Evolutionary conservation across 2,329 filamentous ascomycete species (phyloP), one percentile per base, ranked within the genome.

Genomic region (Colletotrichum gigasporum): DNA sequence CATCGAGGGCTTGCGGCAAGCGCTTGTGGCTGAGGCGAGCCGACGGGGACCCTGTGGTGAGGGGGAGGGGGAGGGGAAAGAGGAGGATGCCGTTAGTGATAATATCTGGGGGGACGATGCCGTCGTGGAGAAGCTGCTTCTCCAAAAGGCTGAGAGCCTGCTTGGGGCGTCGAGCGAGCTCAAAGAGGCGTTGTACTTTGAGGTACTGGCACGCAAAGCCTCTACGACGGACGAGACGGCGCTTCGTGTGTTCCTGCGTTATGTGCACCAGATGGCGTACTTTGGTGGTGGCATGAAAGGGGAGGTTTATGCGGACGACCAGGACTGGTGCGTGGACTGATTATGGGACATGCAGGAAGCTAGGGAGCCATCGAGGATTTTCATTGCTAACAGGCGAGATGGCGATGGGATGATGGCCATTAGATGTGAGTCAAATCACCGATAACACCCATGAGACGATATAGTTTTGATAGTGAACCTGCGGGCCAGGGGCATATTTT

Each of bases 271-370:
- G 6, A 45, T 60, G 35, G 54, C 60, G 16, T 47, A 41, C 2
- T 53, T 30, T 47, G 60, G 59, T 6, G 58, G 42, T 5, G 30
- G 45, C 30, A 35, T 51, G 16, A 22, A 14, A 2, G 30, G 39
- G 11, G 45, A 53, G 16, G 1, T 35, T 5, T 59, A 24, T 34
- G 10, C n/a, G 3, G 41, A 54, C 3, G 32, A 61, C 10, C 18
- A 48, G 9, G 26, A 53, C 24, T 42, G 39, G 48, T 48, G 41
- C 18, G 55, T 48, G 32, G 48, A 62, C n/a, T 64, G 14, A 47
- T 18, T 14, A n/a, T n/a, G n/a, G 22, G 42, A 11, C 22, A n/a
- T 28, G 5, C 30, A 34, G 12, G 30, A n/a, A n/a, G n/a, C n/a
- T n/a, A n/a, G n/a, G n/a, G n/a, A n/a, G n/a, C n/a, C n/a, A n/a